These are phyloP conservation scores for Crithidia expoeki DNA, from an alignment of 208 protist species.

Conservation along the genomic window DNA sequence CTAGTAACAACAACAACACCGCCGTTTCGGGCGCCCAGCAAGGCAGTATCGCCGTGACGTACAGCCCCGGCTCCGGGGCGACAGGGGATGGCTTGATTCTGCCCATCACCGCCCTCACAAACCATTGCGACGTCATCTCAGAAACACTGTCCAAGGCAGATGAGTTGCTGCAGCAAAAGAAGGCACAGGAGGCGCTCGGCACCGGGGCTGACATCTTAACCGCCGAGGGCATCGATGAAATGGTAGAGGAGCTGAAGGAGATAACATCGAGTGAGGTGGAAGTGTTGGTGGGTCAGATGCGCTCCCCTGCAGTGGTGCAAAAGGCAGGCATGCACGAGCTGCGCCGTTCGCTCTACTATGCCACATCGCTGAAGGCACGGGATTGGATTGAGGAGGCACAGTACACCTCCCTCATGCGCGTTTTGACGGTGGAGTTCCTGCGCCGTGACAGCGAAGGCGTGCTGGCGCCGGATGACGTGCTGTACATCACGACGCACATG, in stretches of 20 bases:
- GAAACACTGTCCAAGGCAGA: conserved; percentile 88
- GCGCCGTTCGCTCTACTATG: conserved; percentile 86
- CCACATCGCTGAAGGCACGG: conserved; percentile 67
- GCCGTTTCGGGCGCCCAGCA: background rate
- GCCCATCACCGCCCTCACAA: conserved; percentile 71
- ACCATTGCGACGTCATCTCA: conserved; percentile 78
- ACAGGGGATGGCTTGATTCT: conserved; percentile 54
- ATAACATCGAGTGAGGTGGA: conserved; percentile 61
- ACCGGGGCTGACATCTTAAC: conserved; percentile 76
- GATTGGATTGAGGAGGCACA: conserved; percentile 65
- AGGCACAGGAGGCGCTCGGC: conserved; percentile 73
- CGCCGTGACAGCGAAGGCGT: conserved; percentile 84
- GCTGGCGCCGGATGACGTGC: conserved; percentile 83
- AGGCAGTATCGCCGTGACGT: conserved; percentile 57
- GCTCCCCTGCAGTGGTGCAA: conserved; percentile 63
- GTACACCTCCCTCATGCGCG: conserved; percentile 81
- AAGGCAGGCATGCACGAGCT: conserved; percentile 90
- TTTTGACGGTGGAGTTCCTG: conserved; percentile 81
- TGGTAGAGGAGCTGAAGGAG: conserved; percentile 78
- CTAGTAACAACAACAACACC: background rate
- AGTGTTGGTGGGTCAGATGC: conserved; percentile 59
- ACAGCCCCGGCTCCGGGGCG: conserved; percentile 69
- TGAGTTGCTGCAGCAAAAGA: conserved; percentile 77
- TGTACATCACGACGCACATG: conserved; percentile 87
- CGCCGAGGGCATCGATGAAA: conserved; percentile 81